These are phyloP conservation scores for Groenewaldozyma tartarivorans DNA, from an alignment of 805 yeast species.

Conservation along the genomic window DNA sequence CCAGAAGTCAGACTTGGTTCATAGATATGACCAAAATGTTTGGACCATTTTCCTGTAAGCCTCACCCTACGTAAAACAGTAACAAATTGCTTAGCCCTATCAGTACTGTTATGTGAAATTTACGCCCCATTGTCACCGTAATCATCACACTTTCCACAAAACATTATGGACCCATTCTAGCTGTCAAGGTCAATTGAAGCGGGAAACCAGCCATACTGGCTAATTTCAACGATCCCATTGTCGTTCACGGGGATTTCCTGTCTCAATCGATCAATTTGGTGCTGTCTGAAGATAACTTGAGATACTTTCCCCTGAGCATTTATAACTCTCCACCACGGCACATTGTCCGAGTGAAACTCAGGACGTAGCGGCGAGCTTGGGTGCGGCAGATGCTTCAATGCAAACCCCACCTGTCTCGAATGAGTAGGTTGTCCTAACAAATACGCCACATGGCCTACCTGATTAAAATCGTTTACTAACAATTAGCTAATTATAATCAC, in stretches of 20 bases:
- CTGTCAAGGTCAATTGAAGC: too few species aligned
- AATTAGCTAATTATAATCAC: not conserved
- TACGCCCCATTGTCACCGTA: too few species aligned
- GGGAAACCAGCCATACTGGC: constrained; percentile 67
- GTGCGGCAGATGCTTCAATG: constrained; percentile 45
- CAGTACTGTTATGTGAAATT: too few species aligned
- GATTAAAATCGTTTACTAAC: not conserved
- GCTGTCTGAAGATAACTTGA: constrained; percentile 31
- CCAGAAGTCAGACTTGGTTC: too few species aligned
- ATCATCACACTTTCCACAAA: too few species aligned
- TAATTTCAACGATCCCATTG: constrained; percentile 33
- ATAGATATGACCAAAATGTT: too few species aligned
- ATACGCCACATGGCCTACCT: constrained; percentile 54
- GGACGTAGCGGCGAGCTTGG: constrained; percentile 9
- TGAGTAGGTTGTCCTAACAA: constrained; percentile 53
- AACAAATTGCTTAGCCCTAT: too few species aligned
- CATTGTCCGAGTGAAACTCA: constrained; percentile 27
- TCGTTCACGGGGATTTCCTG: constrained; percentile 32
- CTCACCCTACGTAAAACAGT: too few species aligned
- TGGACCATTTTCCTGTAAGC: too few species aligned
- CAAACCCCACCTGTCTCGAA: constrained; percentile 66
- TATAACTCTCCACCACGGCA: constrained; percentile 81
- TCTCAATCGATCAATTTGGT: constrained; percentile 38
- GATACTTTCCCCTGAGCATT: constrained; percentile 56
- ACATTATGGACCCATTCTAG: too few species aligned